A percentile compares a stretch with the other conserved stretches of the same genome.
phyloP scores from a whole-genome alignment of 1,139 yeast genomes.

The Yamadazyma diospyri region DNA sequence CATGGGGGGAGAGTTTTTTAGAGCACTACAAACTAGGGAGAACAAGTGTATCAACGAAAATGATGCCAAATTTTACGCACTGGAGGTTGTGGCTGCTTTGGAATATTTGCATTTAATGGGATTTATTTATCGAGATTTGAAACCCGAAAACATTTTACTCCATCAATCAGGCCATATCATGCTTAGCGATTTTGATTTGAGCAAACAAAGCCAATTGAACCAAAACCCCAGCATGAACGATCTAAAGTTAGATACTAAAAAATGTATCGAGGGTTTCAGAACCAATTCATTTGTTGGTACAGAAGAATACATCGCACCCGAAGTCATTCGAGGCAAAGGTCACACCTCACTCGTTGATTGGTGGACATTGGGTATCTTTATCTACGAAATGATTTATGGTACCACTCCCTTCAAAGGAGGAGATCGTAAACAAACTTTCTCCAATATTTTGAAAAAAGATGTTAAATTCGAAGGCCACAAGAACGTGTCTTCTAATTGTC shows the following conservation, averaged over 20 bases:
- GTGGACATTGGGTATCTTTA: slow-evolving; percentile 96
- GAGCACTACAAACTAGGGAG: slow-evolving; percentile 90
- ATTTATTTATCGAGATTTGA: slow-evolving; percentile 88
- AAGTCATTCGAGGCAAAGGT: slow-evolving; percentile 93
- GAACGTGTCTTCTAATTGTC: slow-evolving; percentile 65
- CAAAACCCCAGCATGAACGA: slow-evolving; percentile 24
- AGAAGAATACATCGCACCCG: slow-evolving; percentile 97
- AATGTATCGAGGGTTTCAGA: slow-evolving; percentile 92
- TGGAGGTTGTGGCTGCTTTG: slow-evolving; percentile 95
- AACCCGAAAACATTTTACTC: slow-evolving; percentile 88
- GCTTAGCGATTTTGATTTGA: slow-evolving; percentile 94
- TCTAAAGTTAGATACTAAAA: slow-evolving; percentile 69
- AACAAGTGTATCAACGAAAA: slow-evolving; percentile 81
- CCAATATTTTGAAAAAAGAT: slow-evolving; percentile 80
- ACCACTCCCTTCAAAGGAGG: slow-evolving; percentile 94
- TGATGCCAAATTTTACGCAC: slow-evolving; percentile 92
- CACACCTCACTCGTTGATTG: slow-evolving; percentile 98
- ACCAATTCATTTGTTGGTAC: slow-evolving; percentile 98
- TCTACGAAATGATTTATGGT: slow-evolving; percentile 92
- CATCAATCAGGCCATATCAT: slow-evolving; percentile 97
- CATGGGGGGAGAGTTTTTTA: slow-evolving; percentile 98
- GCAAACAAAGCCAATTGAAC: slow-evolving; percentile 69
- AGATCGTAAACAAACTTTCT: slow-evolving; percentile 83
- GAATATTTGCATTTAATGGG: slow-evolving; percentile 97
- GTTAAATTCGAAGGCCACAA: slow-evolving; percentile 51